These are phyloP conservation scores for Penicillium rolfsii DNA, from an alignment of 2,329 filamentous ascomycete genomes.

Conservation along the genomic window DNA sequence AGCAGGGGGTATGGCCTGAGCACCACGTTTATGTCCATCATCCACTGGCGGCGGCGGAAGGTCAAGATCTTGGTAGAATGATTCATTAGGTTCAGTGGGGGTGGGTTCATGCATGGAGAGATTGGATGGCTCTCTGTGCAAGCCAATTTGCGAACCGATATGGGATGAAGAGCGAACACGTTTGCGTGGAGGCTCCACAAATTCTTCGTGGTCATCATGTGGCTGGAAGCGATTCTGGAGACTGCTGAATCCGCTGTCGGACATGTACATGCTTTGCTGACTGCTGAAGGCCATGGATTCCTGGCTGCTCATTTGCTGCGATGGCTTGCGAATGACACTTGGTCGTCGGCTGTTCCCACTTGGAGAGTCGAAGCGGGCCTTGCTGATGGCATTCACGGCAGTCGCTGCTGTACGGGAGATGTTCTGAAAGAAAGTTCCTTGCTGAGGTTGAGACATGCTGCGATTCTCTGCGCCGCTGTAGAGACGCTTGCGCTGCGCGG, in stretches of 20 bases:
- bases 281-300: constrained; percentile 72
- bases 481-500: constrained; percentile 86
- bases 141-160: constrained; percentile 43
- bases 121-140: constrained; percentile 37
- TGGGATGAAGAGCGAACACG: constrained; percentile 65
- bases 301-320: constrained; percentile 64
- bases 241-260: constrained; percentile 73
- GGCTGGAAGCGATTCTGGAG: constrained; percentile 57
- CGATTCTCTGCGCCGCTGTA: constrained; percentile 78
- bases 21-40: constrained; percentile 40
- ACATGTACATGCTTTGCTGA: constrained; percentile 76
- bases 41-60: constrained; percentile 31
- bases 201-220: constrained; percentile 55
- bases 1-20: constrained; percentile 54
- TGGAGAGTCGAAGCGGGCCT: constrained; percentile 89
- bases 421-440: constrained; percentile 94
- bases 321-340: constrained; percentile 70
- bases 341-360: constrained; percentile 66
- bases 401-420: constrained; percentile 92
- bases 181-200: constrained; percentile 79
- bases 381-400: constrained; percentile 94
- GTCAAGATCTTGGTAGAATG: constrained; percentile 51
- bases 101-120: constrained; percentile 47
- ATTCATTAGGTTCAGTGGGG: constrained; percentile 52
- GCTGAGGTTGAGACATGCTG: constrained; percentile 62